Conservation (phyloP, 2,329 filamentous ascomycete genomes). For the Penicillium expansum region DNA sequence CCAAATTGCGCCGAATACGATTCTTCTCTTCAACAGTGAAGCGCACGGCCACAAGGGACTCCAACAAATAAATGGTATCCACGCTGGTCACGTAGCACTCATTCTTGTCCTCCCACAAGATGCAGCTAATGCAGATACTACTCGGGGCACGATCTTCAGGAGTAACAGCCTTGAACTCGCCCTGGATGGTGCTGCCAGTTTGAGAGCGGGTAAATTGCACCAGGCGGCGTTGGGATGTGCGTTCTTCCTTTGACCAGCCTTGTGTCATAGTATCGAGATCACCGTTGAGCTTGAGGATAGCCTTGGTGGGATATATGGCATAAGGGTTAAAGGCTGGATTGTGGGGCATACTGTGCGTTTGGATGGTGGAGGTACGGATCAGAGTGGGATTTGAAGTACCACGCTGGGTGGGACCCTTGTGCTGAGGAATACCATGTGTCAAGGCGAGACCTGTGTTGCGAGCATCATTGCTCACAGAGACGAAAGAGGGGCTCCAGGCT, state of each 20-base stretch:
- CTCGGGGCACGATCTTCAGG: conserved; percentile 75
- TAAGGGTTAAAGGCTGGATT: conserved; percentile 70
- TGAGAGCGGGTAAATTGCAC: conserved; percentile 86
- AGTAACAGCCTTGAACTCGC: conserved; percentile 74
- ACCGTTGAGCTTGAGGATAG: conserved; percentile 77
- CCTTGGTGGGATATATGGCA: conserved; percentile 78
- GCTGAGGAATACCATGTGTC: conserved; percentile 35
- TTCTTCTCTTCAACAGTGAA: conserved; percentile 99
- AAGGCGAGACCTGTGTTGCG: conserved; percentile 46
- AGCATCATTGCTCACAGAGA: conserved; percentile 44
- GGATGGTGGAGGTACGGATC: conserved; percentile 66
- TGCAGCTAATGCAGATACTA: conserved; percentile 94
- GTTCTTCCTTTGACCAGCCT: conserved; percentile 80
- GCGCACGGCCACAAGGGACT: conserved; percentile 78
- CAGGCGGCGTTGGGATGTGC: conserved; percentile 72
- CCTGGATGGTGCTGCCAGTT: conserved; percentile 73
- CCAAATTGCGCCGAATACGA: conserved; percentile 88
- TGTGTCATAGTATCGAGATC: conserved; percentile 81
- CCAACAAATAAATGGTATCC: conserved; percentile 92
- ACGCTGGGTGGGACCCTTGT: conserved; percentile 46
- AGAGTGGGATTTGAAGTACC: conserved; percentile 56
- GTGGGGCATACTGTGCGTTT: conserved; percentile 49
- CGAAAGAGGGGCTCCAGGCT: conserved; percentile 50
- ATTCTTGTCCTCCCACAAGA: conserved; percentile 89
- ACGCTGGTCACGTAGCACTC: conserved; percentile 95